Conservation (phyloP, 371 early-diverging fungal species). For the Rhizopus delemar region DNA sequence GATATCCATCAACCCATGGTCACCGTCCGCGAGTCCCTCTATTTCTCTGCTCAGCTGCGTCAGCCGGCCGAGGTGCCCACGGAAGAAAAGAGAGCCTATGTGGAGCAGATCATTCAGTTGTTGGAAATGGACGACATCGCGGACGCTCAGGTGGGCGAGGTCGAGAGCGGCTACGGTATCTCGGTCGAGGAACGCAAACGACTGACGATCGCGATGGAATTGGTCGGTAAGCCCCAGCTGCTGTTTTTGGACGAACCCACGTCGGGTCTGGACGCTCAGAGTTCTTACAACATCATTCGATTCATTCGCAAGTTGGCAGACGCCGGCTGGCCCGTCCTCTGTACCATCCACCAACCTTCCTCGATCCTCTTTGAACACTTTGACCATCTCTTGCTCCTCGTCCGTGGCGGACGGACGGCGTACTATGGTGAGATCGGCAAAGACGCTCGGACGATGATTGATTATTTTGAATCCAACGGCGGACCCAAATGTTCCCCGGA, state of each 20-base stretch:
- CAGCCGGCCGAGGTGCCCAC: conserved; percentile 55
- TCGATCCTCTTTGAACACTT: conserved; percentile 63
- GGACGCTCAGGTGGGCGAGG: conserved; percentile 52
- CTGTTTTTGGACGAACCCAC: conserved; percentile 84
- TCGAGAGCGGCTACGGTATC: conserved; percentile 46
- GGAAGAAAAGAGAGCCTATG: conserved; percentile 57
- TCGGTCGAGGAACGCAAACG: conserved; percentile 68
- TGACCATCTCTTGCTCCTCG: conserved; percentile 66
- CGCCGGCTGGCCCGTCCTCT: conserved; percentile 58
- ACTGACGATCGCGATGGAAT: conserved; percentile 66
- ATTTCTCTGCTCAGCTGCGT: conserved; percentile 66
- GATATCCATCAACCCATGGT: conserved; percentile 72
- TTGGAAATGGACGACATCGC: conserved; percentile 59
- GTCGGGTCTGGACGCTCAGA: conserved; percentile 67
- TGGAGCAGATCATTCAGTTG: conserved; percentile 62
- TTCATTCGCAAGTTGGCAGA: conserved; percentile 61
- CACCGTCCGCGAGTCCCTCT: conserved; percentile 65
- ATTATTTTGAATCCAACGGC: conserved; percentile 59
- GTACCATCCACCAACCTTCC: conserved; percentile 71
- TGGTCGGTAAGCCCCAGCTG: conserved; percentile 74
- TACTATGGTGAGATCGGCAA: conserved; percentile 65
- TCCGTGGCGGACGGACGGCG: conserved; percentile 60
- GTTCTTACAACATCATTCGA: conserved; percentile 68
- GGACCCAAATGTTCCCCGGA: conserved; percentile 46
- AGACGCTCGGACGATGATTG: conserved; percentile 46